These are phyloP conservation scores for Neurospora sp. DNA, from an alignment of 495 filamentous ascomycete genomes.

Conservation along the genomic window DNA sequence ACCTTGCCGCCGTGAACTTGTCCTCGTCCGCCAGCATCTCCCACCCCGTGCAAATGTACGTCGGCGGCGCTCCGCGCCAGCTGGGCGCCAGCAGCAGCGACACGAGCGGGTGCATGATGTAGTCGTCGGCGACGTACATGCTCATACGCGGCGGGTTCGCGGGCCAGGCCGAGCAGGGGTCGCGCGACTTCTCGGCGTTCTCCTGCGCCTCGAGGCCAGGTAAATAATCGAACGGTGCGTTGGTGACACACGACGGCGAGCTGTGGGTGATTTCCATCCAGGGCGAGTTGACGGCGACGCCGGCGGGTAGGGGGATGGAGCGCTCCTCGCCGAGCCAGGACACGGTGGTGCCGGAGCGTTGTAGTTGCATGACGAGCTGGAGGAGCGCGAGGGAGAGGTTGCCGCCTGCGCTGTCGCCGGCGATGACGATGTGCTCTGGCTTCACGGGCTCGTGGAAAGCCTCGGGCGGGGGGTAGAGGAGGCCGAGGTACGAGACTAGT, in stretches of 20 bases:
- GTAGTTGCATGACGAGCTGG: constrained; percentile 63
- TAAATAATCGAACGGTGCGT: constrained; percentile 68
- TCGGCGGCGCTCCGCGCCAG: constrained; percentile 62
- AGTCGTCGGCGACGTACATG: constrained; percentile 53
- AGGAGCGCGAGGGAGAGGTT: constrained; percentile 64
- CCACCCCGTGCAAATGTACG: constrained; percentile 67
- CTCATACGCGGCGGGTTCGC: constrained; percentile 54
- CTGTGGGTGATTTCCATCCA: constrained; percentile 73
- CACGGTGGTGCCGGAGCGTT: constrained; percentile 41
- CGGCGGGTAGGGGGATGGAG: constrained; percentile 59
- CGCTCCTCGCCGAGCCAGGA: constrained; percentile 51
- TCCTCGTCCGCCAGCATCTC: constrained; percentile 72
- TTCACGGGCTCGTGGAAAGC: constrained; percentile 62
- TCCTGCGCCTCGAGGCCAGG: constrained; percentile 30
- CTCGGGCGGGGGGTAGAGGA: constrained; percentile 69
- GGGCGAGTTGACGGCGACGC: constrained; percentile 52
- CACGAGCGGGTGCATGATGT: constrained; percentile 66
- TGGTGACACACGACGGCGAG: constrained; percentile 56
- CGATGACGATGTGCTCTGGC: constrained; percentile 62
- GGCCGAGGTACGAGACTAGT: constrained; percentile 69
- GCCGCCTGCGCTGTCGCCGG: constrained; percentile 84
- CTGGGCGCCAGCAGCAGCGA: constrained; percentile 52
- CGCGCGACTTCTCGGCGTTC: constrained; percentile 29
- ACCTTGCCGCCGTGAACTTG: constrained; percentile 47
- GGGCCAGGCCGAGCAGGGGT: constrained; percentile 62